Evolutionary conservation across 495 filamentous ascomycete species (phyloP).

Genomic region (Cryomyces minteri): DNA sequence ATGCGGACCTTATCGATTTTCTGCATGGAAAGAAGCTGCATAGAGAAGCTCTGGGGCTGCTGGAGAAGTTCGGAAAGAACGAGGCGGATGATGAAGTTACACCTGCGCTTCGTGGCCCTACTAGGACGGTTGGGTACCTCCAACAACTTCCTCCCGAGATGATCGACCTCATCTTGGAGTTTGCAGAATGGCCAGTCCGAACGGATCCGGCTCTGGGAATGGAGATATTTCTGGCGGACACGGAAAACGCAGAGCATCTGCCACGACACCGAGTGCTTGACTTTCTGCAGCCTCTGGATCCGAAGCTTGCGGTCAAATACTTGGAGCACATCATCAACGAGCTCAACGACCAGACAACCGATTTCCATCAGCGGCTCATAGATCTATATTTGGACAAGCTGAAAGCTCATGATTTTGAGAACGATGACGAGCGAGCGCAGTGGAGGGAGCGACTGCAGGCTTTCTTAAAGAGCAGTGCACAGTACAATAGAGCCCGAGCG

Average conservation of each 20-base stretch:
- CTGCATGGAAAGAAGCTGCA: conserved; percentile 91
- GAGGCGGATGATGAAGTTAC: conserved; percentile 43
- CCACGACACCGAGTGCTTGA: conserved; percentile 55
- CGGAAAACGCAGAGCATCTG: conserved; percentile 82
- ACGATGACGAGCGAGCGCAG: conserved; percentile 31
- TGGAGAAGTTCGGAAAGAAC: conserved; percentile 64
- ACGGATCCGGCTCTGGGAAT: conserved; percentile 63
- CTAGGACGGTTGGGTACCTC: conserved; percentile 73
- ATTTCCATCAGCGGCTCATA: conserved; percentile 72
- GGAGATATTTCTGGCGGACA: conserved; percentile 88
- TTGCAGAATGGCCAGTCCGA: conserved; percentile 69
- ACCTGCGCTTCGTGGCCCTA: conserved; percentile 60
- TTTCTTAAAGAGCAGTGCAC: conserved; percentile 56
- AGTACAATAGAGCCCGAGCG: conserved; percentile 64
- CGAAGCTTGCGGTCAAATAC: conserved; percentile 56
- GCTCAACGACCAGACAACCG: conserved; percentile 63
- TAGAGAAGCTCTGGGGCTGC: conserved; percentile 64
- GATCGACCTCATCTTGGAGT: conserved; percentile 84
- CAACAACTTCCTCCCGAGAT: conserved; percentile 72
- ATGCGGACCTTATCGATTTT: conserved; percentile 91
- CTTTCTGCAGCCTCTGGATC: conserved; percentile 53
- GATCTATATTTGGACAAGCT: conserved; percentile 55
- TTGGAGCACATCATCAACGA: conserved; percentile 84
- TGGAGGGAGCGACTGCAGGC: conserved; percentile 46
- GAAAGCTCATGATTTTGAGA: conserved; percentile 22